Evolutionary conservation across 306 rosid genomes (phyloP), one percentile per base, ranked within the genome.

Genomic region (Sindora glabra): DNA sequence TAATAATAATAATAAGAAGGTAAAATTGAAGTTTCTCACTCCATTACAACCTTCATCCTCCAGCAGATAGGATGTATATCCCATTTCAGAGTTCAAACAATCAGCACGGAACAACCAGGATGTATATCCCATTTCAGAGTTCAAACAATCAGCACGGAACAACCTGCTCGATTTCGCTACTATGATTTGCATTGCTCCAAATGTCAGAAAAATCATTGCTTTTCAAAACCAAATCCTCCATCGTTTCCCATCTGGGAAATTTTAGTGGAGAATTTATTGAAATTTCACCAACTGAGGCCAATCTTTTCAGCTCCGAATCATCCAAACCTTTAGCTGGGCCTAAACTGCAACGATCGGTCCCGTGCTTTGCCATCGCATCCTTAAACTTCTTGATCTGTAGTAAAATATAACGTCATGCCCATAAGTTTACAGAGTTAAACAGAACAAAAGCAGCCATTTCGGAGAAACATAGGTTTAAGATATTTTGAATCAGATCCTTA

Each of bases 351-450:
- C 94, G 56, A 16, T 85, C 90, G 17, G 59, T 73, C 54, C 87
- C 79, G 53, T 87, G 75, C 68, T 90, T 82, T 0, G 70, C 75
- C 54, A 90, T 50, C 10, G 96, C 95, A 68, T 80, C 82, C 67
- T 84, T 90, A 62, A 90, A 90, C 70, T 90, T 90, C 68, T 90
- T 82, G 53, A 90, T 79, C 94, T 90, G 87, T 14, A 13, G 3
- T 25, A 24, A 10, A 57, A 33, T 6, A 46, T 2, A 17, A 8
- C 8, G 19, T 42, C 5, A 33, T 3, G n/a, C 45, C 40, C 10
- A 8, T 16, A 13, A 17, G 14, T 74, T 40, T n/a, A n/a, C n/a
- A 64, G 6, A 18, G 51, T 39, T 47, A 25, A 3, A 59, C 34
- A 30, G 44, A 47, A 5, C 27, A 19, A 3, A 17, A 64, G 39